Evolutionary conservation across 805 yeast species (phyloP).

Genomic region (Dipodascus albidus): DNA sequence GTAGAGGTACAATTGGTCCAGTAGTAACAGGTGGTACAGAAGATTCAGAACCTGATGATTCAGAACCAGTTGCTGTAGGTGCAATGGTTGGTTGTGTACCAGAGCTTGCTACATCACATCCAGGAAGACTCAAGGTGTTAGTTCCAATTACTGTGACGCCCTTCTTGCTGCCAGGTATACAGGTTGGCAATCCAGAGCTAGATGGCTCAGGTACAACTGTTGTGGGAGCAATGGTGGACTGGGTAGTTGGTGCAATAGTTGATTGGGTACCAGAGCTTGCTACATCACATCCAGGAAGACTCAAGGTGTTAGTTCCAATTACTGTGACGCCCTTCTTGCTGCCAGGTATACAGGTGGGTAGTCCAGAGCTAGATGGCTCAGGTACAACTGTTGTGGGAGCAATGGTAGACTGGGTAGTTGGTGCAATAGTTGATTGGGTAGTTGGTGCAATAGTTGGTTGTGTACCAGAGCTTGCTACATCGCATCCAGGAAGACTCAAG

Average conservation of each 20-base stretch:
- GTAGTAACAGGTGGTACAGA: not conserved
- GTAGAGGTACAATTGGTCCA: not conserved
- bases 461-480: too few species aligned
- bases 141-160: conserved; percentile 1
- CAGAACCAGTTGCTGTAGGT: not conserved
- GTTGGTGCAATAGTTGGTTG: too few species aligned
- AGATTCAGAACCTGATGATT: not conserved
- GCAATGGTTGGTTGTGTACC: not conserved
- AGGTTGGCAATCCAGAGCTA: conserved; percentile 1
- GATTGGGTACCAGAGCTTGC: too few species aligned
- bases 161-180: conserved; percentile 4
- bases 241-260: not conserved
- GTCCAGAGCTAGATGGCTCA: not conserved
- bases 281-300: not conserved
- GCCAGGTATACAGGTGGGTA: not conserved
- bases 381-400: not conserved
- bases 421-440: too few species aligned
- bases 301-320: not conserved
- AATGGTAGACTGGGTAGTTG: too few species aligned
- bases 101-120: not conserved
- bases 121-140: conserved; percentile 2
- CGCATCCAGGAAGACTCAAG: not conserved
- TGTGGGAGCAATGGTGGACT: conserved; percentile 3
- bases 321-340: not conserved
- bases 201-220: not conserved